phyloP scores from a whole-genome alignment of 1,284 basidiomycete genomes.

The Paramarasmius palmivorus region DNA sequence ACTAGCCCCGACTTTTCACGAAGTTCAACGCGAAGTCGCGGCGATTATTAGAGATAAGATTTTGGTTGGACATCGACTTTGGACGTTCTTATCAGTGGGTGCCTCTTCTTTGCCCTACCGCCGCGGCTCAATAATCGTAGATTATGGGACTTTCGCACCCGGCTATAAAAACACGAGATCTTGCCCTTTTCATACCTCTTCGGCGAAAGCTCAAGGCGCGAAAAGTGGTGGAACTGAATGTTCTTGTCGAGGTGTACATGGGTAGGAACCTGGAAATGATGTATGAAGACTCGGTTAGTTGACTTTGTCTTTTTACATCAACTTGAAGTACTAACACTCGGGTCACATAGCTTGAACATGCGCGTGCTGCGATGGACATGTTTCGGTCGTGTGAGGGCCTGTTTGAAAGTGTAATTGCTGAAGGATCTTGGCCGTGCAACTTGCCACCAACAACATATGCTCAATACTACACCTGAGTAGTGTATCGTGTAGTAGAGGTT shows the following conservation, averaged over 20 bases:
- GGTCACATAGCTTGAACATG: constrained; percentile 37
- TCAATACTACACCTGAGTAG: constrained; percentile 35
- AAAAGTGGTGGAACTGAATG: constrained; percentile 40
- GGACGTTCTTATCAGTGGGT: constrained; percentile 55
- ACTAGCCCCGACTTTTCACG: constrained; percentile 47
- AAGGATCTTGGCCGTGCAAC: constrained; percentile 57
- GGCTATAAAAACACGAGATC: constrained; percentile 54
- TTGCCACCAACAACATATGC: constrained; percentile 40
- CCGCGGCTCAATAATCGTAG: constrained; percentile 25
- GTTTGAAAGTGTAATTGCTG: constrained; percentile 49
- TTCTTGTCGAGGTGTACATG: constrained; percentile 53
- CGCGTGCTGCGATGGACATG: constrained; percentile 48
- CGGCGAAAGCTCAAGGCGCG: constrained; percentile 44
- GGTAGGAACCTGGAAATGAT: constrained; percentile 45
- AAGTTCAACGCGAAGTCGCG: constrained; percentile 47
- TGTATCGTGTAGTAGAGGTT: no score
- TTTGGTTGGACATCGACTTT: constrained; percentile 55
- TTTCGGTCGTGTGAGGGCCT: constrained; percentile 48
- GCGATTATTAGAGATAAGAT: constrained; percentile 47
- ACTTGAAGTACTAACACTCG: not conserved
- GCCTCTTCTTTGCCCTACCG: not conserved
- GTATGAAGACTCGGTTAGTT: constrained; percentile 53
- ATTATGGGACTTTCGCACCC: constrained; percentile 55
- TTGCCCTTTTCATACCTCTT: constrained; percentile 56
- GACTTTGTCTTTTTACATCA: not conserved